Conservation (phyloP, 495 filamentous ascomycete genomes). For the Cercophora newfieldiana region DNA sequence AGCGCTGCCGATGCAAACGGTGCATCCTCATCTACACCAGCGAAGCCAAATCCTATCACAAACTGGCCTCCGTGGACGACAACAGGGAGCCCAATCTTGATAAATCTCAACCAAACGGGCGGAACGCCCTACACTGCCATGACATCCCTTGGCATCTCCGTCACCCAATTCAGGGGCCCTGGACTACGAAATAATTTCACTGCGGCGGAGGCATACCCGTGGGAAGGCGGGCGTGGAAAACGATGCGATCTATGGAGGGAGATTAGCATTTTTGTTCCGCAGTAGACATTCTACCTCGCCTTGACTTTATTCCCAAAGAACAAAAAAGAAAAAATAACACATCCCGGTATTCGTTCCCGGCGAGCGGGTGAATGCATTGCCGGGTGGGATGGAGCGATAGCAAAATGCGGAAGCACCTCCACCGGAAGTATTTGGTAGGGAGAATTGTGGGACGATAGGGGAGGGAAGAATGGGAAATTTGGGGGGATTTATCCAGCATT, state of each 20-base stretch:
- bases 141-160: slow-evolving; percentile 3
- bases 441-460: not conserved
- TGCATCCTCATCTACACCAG: slow-evolving; percentile 8
- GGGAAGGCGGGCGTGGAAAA: slow-evolving; percentile 50
- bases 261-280: slow-evolving; percentile 19
- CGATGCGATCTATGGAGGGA: slow-evolving; percentile 55
- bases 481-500: not conserved
- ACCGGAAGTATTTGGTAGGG: not conserved
- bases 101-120: slow-evolving; percentile 50
- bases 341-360: not conserved
- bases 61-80: slow-evolving; percentile 33
- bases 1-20: slow-evolving; percentile 38
- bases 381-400: not conserved
- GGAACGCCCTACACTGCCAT: slow-evolving; percentile 31
- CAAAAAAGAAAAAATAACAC: too few relatives aligned
- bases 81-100: slow-evolving; percentile 24
- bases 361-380: slow-evolving; percentile 2
- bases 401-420: not conserved
- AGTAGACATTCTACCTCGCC: not conserved
- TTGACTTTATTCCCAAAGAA: too few relatives aligned
- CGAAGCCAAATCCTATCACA: slow-evolving; percentile 5
- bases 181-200: slow-evolving; percentile 43
- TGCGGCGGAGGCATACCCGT: slow-evolving; percentile 45
- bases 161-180: slow-evolving; percentile 31
- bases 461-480: not conserved